Evolutionary conservation across 2,329 filamentous ascomycete genomes (phyloP).

Genomic region (Pezicula neosporulosa): DNA sequence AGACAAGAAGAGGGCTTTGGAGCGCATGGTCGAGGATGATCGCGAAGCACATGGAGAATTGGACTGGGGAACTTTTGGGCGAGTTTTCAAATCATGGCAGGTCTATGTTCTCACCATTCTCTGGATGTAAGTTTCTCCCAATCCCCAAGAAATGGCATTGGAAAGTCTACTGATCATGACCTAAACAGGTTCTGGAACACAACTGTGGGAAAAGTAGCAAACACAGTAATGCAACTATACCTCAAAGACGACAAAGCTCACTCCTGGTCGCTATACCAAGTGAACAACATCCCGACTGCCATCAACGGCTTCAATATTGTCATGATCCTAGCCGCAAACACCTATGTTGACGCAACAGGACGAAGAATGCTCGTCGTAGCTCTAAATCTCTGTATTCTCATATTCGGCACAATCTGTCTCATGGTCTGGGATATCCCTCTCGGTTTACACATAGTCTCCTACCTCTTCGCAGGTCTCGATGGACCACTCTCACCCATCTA

Average conservation of each 20-base stretch:
- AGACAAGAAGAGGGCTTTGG: conserved; percentile 34
- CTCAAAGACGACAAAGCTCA: conserved; percentile 42
- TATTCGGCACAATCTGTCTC: conserved; percentile 28
- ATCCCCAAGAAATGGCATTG: background rate
- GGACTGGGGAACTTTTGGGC: conserved; percentile 43
- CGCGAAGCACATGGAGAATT: conserved; percentile 40
- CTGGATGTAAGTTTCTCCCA: conserved; percentile 44
- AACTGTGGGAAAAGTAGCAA: conserved; percentile 44
- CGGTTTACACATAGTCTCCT: conserved; percentile 28
- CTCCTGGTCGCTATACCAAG: conserved; percentile 39
- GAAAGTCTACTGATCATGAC: background rate
- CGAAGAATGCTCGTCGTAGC: conserved; percentile 28
- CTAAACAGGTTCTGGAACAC: conserved; percentile 53
- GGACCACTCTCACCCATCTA: conserved; percentile 33
- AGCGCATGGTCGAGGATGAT: conserved; percentile 34
- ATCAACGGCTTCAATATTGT: conserved; percentile 41
- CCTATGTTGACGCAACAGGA: conserved; percentile 30
- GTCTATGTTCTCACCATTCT: conserved; percentile 62
- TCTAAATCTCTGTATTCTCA: conserved; percentile 24
- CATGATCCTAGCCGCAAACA: conserved; percentile 42
- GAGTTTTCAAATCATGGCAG: conserved; percentile 53
- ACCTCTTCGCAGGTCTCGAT: conserved; percentile 31
- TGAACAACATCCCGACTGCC: conserved; percentile 48
- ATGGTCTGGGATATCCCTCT: conserved; percentile 27
- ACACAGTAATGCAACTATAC: conserved; percentile 59